Evolutionary conservation across 345 rosid genomes (phyloP).

Genomic region (Raphanus raphanistrum): DNA sequence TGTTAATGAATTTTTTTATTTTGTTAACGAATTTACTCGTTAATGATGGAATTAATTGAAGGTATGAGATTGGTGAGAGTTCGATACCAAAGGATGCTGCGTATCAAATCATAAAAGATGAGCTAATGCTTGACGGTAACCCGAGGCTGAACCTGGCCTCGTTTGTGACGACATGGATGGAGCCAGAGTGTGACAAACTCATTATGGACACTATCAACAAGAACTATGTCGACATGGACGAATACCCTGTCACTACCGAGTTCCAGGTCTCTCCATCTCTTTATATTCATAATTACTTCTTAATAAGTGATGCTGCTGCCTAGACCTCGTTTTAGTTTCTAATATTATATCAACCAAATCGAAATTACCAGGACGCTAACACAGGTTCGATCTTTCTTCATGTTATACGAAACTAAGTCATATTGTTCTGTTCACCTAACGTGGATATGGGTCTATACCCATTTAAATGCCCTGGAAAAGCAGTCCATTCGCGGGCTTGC

Average conservation of each 20-base stretch:
- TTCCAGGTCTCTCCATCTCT: conserved; percentile 22
- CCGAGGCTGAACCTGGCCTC: conserved; percentile 92
- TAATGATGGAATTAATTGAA: conserved; percentile 12
- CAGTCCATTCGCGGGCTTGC: too few relatives aligned
- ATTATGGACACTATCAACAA: conserved; percentile 86
- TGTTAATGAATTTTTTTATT: neutral
- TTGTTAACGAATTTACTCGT: neutral
- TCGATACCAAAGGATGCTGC: conserved; percentile 98
- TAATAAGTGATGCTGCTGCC: neutral
- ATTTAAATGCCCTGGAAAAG: too few relatives aligned
- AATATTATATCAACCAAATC: neutral
- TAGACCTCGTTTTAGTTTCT: neutral
- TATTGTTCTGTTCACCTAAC: too few relatives aligned
- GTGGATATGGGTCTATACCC: too few relatives aligned
- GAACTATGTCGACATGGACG: conserved; percentile 39
- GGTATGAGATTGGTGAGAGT: conserved; percentile 63
- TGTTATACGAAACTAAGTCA: too few relatives aligned
- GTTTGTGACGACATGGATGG: conserved; percentile 95
- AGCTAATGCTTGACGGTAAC: conserved; percentile 84
- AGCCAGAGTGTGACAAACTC: conserved; percentile 91
- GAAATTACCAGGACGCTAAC: too few relatives aligned
- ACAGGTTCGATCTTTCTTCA: too few relatives aligned
- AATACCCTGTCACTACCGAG: conserved; percentile 95
- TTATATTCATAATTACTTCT: neutral
- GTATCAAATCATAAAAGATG: conserved; percentile 83